Evolutionary conservation across 1,139 yeast genomes (phyloP).

Genomic region (Kodamaea arcana): DNA sequence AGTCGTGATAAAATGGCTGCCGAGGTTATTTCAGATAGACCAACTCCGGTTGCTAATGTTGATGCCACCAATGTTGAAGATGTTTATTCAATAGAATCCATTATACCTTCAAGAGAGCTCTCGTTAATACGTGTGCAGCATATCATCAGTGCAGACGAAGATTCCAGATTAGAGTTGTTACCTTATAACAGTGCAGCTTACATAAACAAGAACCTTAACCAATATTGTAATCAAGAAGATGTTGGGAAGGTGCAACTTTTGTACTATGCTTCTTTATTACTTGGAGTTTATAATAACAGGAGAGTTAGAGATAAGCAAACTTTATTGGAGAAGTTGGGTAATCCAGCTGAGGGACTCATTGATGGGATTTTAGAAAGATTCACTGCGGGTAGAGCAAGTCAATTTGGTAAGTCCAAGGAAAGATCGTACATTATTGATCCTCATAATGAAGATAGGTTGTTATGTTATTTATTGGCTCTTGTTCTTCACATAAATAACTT

Average conservation of each 20-base stretch:
- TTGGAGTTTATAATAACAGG: constrained; percentile 76
- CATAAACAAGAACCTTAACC: constrained; percentile 47
- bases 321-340: constrained; percentile 54
- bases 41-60: constrained; percentile 73
- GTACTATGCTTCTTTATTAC: constrained; percentile 71
- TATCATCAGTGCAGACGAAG: constrained; percentile 47
- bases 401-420: constrained; percentile 69
- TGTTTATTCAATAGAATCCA: constrained; percentile 66
- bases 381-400: constrained; percentile 60
- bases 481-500: constrained; percentile 75
- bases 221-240: constrained; percentile 40
- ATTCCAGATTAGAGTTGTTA: constrained; percentile 50
- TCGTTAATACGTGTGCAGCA: constrained; percentile 57
- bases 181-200: constrained; percentile 60
- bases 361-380: constrained; percentile 72
- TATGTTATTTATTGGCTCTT: constrained; percentile 72
- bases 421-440: constrained; percentile 79
- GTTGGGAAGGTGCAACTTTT: constrained; percentile 61
- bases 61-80: constrained; percentile 81
- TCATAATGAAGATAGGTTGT: constrained; percentile 75
- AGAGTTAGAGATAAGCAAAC: constrained; percentile 58
- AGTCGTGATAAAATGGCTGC: constrained; percentile 55
- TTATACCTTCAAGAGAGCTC: constrained; percentile 69
- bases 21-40: constrained; percentile 61
- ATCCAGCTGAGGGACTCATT: constrained; percentile 70